phyloP scores from a whole-genome alignment of 1,284 basidiomycete species.

The Ustilago bromivora region DNA sequence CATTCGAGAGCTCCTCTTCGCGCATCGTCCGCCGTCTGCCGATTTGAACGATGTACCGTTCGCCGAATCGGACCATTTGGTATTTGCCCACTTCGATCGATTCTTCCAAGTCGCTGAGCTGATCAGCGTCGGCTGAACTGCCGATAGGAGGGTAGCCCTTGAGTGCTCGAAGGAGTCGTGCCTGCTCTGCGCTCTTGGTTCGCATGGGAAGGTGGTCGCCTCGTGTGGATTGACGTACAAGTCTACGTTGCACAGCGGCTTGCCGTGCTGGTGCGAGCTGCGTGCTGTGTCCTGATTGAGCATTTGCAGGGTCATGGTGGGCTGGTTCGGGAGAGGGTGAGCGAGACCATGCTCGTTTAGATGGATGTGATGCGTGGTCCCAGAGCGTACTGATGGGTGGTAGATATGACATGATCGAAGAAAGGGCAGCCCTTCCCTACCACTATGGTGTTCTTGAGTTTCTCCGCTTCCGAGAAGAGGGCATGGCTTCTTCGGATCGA shows the following conservation, averaged over 20 bases:
- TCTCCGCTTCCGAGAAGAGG: too few species aligned
- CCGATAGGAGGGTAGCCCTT: slow-evolving; percentile 62
- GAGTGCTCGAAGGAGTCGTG: slow-evolving; percentile 53
- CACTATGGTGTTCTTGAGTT: not conserved
- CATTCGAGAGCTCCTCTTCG: slow-evolving; percentile 59
- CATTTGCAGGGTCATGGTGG: slow-evolving; percentile 14
- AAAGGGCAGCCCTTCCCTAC: not conserved
- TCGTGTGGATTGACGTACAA: slow-evolving; percentile 51
- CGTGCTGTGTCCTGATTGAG: slow-evolving; percentile 27
- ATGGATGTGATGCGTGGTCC: slow-evolving; percentile 47
- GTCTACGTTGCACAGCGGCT: slow-evolving; percentile 31
- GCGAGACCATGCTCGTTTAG: slow-evolving; percentile 44
- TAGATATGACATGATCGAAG: slow-evolving; percentile 31
- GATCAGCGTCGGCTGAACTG: slow-evolving; percentile 57
- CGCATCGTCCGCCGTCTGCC: slow-evolving; percentile 56
- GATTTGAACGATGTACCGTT: slow-evolving; percentile 64
- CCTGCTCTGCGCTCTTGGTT: slow-evolving; percentile 47
- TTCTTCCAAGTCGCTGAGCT: slow-evolving; percentile 64
- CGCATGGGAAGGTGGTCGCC: slow-evolving; percentile 54
- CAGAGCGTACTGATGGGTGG: slow-evolving; percentile 46
- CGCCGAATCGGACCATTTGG: slow-evolving; percentile 58
- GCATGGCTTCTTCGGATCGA: not conserved
- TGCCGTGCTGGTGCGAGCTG: slow-evolving; percentile 36
- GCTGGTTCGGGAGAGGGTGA: slow-evolving; percentile 44
- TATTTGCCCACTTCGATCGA: slow-evolving; percentile 57